Percentiles rank a stretch among this genome's conserved stretches.
Conservation (phyloP, 306 rosid genomes). For the Vigna radiata region DNA sequence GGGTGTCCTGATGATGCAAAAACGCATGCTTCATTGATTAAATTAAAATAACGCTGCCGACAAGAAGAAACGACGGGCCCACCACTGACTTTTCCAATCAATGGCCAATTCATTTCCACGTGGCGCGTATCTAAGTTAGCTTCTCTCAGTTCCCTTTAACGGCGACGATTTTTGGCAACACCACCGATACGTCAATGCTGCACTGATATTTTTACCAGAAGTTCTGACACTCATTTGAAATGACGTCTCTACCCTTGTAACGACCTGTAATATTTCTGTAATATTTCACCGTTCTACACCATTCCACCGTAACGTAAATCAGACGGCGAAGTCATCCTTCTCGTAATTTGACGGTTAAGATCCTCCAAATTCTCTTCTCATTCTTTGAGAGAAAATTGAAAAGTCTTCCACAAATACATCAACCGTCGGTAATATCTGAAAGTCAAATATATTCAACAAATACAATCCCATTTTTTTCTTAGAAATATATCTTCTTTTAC, state of each 20-base stretch:
- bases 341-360: not conserved
- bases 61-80: constrained; percentile 26
- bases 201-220: not conserved
- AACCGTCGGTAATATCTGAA: constrained; percentile 11
- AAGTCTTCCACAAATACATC: not conserved
- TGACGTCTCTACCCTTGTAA: constrained; percentile 13
- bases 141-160: constrained; percentile 47
- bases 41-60: constrained; percentile 39
- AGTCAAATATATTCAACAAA: not conserved
- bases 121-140: not conserved
- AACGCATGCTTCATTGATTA: not conserved
- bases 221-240: not conserved
- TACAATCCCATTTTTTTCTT: not conserved
- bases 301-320: not conserved
- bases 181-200: not conserved
- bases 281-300: not conserved
- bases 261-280: too few relatives aligned
- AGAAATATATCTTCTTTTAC: not conserved
- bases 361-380: not conserved
- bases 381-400: not conserved
- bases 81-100: constrained; percentile 19
- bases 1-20: not conserved
- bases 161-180: constrained; percentile 68
- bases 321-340: not conserved
- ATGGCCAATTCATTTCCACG: constrained; percentile 27